Base-by-base conservation (phyloP, 257 asterid species). In the Nemophila menziesii region DNA sequence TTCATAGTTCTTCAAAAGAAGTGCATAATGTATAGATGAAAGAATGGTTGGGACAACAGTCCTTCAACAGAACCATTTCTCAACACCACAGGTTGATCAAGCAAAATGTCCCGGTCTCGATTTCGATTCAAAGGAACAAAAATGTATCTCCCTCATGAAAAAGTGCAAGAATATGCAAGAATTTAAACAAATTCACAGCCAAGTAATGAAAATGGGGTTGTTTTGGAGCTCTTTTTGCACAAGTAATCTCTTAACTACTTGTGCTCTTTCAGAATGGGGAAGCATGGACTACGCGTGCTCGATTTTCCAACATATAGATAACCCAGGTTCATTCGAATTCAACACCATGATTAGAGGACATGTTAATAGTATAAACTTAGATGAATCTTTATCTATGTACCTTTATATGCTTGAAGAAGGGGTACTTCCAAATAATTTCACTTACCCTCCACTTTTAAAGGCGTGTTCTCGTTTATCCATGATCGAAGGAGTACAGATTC, bases 281-380 rank as follows among this genome's bases (percentile, higher is more conserved):
- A 85, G 93, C 68, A 75, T 85, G 86, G 92, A 71, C 18, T 81
- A 85, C 10, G 96, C 96, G 0, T 65, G 76, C 74, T 71, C 92
- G 23, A 68, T 85, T 51, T 85, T 85, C 58, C 11, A 33, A 3
- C 57, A 62, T n/a, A 63, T 78, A 1, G 65, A 56, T 5, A 67
- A 73, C 68, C 89, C 89, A 17, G 62, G 71, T 61, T 61, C 82
- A 15, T 85, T 71, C 39, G 96, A 75, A 24, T 81, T 56, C 57
- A 85, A 78, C 51, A 57, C 75, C 60, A 68, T 85, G 58, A 74
- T 81, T 33, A 71, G 83, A 52, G 96, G 92, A 2, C 54, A 67
- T 50, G 52, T 59, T 0, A 71, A 76, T 56, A 80, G 71, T 54
- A 54, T 62, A 68, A 61, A 55, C 52, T 48, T 57, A 20, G 67